Evolutionary conservation across 805 yeast species (phyloP).

Genomic region (Teunomyces lycoperdinae): DNA sequence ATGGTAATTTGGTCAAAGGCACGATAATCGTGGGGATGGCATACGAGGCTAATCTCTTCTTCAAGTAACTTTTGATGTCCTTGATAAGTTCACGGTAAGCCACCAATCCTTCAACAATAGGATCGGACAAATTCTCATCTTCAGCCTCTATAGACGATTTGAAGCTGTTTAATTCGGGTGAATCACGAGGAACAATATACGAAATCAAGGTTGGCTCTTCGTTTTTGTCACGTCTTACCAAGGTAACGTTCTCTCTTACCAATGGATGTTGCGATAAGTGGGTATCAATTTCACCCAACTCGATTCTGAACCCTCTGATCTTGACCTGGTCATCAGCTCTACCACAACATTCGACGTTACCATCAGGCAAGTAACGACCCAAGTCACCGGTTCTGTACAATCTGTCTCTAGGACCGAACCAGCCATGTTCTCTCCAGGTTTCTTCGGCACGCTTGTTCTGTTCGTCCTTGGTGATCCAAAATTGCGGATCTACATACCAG

Average conservation of each 20-base stretch:
- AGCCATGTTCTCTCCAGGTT: conserved; percentile 68
- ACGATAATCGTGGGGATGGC: conserved; percentile 92
- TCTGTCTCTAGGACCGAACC: conserved; percentile 95
- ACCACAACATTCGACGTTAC: conserved; percentile 97
- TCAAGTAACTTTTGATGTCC: conserved; percentile 71
- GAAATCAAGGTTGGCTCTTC: conserved; percentile 91
- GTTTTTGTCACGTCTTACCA: conserved; percentile 87
- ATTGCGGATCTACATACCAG: conserved; percentile 76
- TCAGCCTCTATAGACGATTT: conserved; percentile 51
- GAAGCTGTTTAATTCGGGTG: conserved; percentile 44
- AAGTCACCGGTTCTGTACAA: conserved; percentile 96
- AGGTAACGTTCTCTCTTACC: conserved; percentile 89
- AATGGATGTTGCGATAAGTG: conserved; percentile 90
- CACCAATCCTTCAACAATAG: conserved; percentile 75
- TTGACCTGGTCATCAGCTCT: conserved; percentile 99
- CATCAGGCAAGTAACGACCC: conserved; percentile 95
- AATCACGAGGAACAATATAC: conserved; percentile 75
- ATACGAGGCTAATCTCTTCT: conserved; percentile 85
- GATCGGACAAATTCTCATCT: conserved; percentile 47
- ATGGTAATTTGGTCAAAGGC: conserved; percentile 80
- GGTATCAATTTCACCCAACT: conserved; percentile 96
- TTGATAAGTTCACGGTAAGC: conserved; percentile 73
- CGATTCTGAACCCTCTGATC: conserved; percentile 97
- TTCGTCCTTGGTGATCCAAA: conserved; percentile 61
- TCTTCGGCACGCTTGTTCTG: conserved; percentile 40